Percentiles rank a stretch among this genome's conserved stretches.
Evolutionary conservation across 352 stramenopile genomes (phyloP).

Genomic region (Detonula confervacea): DNA sequence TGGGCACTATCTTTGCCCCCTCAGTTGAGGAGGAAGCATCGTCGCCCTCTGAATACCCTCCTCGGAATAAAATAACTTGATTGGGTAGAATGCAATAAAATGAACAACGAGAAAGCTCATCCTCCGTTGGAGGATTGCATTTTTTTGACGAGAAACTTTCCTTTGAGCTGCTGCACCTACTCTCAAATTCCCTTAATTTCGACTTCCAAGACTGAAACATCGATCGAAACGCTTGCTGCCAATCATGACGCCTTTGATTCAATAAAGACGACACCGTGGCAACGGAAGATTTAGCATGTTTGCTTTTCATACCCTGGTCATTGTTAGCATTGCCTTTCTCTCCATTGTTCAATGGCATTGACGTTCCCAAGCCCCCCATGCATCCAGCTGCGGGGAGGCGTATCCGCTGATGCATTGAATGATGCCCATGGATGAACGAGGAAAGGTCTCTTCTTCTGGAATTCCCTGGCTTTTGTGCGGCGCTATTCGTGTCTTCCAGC

Average conservation of each 20-base stretch:
- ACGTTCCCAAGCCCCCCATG: slow-evolving; percentile 43
- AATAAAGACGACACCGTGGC: slow-evolving; percentile 32
- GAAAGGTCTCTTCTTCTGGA: slow-evolving; percentile 14
- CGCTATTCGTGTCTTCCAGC: not conserved
- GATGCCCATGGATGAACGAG: slow-evolving; percentile 18
- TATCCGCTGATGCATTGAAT: slow-evolving; percentile 32
- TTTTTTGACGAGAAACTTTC: too few relatives aligned
- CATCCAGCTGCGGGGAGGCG: slow-evolving; percentile 27
- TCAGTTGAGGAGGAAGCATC: not conserved
- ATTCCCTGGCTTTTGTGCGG: not conserved
- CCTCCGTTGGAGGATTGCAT: not conserved
- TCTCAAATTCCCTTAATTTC: slow-evolving; percentile 23
- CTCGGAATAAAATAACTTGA: slow-evolving; percentile 51
- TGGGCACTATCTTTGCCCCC: slow-evolving; percentile 25
- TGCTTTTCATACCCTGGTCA: not conserved
- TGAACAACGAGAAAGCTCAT: slow-evolving; percentile 43
- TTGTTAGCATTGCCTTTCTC: not conserved
- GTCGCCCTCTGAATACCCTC: slow-evolving; percentile 5
- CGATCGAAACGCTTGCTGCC: slow-evolving; percentile 47
- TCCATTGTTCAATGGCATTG: slow-evolving; percentile 2
- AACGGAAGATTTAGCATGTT: not conserved
- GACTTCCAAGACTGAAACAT: slow-evolving; percentile 45
- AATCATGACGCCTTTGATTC: slow-evolving; percentile 42
- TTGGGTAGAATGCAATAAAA: slow-evolving; percentile 44
- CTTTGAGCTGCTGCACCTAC: too few relatives aligned